Conservation (phyloP, 23 red algal species). For the Gracilaria gracilis region DNA sequence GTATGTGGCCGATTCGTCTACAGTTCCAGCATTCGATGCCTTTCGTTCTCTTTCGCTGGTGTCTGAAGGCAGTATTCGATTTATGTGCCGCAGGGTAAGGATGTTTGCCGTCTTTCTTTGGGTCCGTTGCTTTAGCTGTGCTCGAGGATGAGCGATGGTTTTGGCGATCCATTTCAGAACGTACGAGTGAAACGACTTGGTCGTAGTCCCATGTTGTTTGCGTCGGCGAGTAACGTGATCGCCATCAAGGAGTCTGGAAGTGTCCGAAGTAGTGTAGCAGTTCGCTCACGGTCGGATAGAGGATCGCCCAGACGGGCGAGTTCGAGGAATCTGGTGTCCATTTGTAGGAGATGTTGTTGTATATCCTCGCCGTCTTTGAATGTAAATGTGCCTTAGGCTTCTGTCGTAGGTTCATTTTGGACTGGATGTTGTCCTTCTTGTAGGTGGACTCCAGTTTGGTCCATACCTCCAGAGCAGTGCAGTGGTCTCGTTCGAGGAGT, state of each 20-base stretch:
- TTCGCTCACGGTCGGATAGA: not conserved
- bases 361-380: not conserved
- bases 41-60: no score
- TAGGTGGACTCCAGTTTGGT: not conserved
- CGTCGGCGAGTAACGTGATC: not conserved
- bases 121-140: no score
- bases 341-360: not conserved
- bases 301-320: not conserved
- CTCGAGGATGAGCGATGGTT: not conserved
- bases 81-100: not conserved
- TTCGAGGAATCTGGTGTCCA: not conserved
- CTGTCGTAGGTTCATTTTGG: not conserved
- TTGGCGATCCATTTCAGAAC: not conserved
- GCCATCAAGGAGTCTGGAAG: conserved; percentile 1
- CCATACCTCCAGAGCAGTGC: conserved; percentile 1
- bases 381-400: not conserved
- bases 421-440: conserved; percentile 1
- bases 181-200: not conserved
- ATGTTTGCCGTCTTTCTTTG: not conserved
- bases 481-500: not conserved
- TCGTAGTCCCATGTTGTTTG: conserved; percentile 28
- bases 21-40: no score
- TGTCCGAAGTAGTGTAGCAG: not conserved
- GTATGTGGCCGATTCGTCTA: no score
- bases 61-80: no score